phyloP scores from a whole-genome alignment of 106 monocot genomes.

The Allium cepa region DNA sequence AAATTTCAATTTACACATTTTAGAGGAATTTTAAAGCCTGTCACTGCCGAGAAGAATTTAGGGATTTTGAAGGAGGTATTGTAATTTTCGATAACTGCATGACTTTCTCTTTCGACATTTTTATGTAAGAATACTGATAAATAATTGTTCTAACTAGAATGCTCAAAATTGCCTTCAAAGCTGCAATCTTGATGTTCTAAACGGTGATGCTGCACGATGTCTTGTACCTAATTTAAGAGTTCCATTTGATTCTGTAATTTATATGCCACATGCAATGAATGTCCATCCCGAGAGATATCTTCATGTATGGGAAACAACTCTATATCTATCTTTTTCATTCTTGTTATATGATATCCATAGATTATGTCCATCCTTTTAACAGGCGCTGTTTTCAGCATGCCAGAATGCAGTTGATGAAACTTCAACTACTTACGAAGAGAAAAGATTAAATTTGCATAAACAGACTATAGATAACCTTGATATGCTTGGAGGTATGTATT shows the following conservation, averaged over 20 bases:
- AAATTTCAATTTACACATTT: slow-evolving; percentile 8
- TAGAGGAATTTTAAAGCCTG: slow-evolving; percentile 90
- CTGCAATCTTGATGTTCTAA: slow-evolving; percentile 52
- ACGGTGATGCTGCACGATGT: slow-evolving; percentile 42
- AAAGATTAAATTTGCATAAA: slow-evolving; percentile 45
- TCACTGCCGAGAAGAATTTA: slow-evolving; percentile 51
- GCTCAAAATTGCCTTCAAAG: slow-evolving; percentile 42
- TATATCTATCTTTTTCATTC: background rate
- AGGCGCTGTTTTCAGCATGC: slow-evolving; percentile 94
- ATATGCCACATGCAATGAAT: slow-evolving; percentile 78
- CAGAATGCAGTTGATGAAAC: slow-evolving; percentile 39
- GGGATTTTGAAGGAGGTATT: slow-evolving; percentile 71
- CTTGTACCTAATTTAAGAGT: slow-evolving; percentile 60
- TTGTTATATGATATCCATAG: background rate
- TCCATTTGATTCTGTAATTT: slow-evolving; percentile 60
- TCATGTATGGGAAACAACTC: slow-evolving; percentile 35
- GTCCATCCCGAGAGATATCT: slow-evolving; percentile 87
- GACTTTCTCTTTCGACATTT: background rate
- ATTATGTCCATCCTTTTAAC: background rate
- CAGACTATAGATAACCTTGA: slow-evolving; percentile 39
- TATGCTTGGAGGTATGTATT: slow-evolving; percentile 45
- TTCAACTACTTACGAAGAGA: slow-evolving; percentile 20
- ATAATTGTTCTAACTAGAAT: slow-evolving; percentile 39
- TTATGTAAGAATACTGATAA: no score
- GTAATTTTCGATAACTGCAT: background rate